These are phyloP conservation scores for Beauveria rudraprayagi DNA, from an alignment of 2,329 filamentous ascomycete species.

Conservation along the genomic window DNA sequence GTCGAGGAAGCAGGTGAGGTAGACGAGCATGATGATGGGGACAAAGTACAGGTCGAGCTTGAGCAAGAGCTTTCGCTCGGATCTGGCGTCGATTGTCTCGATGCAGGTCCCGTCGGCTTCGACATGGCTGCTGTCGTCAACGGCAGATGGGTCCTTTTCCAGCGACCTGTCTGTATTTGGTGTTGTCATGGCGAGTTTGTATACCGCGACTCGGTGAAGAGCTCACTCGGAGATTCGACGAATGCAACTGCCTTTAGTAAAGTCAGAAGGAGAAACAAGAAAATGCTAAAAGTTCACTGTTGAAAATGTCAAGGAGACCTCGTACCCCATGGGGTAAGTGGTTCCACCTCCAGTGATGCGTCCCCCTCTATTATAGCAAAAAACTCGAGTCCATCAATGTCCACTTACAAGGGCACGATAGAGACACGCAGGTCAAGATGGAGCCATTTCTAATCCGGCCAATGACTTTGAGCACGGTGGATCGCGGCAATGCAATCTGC, in stretches of 20 bases:
- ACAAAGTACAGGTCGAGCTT: constrained; percentile 27
- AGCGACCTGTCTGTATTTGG: neutral
- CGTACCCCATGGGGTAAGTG: neutral
- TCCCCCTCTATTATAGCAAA: neutral
- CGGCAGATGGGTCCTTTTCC: neutral
- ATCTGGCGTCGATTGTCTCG: constrained; percentile 20
- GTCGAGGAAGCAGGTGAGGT: constrained; percentile 47
- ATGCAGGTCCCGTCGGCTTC: constrained; percentile 7
- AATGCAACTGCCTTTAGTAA: too few relatives aligned
- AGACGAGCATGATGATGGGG: constrained; percentile 46
- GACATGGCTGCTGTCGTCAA: neutral
- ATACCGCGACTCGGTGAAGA: neutral
- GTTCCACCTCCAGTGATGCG: neutral
- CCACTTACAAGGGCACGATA: neutral
- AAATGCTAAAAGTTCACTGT: too few relatives aligned
- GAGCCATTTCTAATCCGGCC: neutral
- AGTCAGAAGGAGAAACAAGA: too few relatives aligned
- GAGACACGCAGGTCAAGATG: neutral
- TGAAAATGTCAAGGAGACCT: neutral
- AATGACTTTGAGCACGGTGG: neutral
- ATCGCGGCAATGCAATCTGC: neutral
- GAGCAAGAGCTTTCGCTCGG: constrained; percentile 22
- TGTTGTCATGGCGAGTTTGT: neutral
- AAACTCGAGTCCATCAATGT: neutral
- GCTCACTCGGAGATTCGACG: neutral